Evolutionary conservation across 805 yeast genomes (phyloP).

Genomic region (Kazachstania bromeliacearum): DNA sequence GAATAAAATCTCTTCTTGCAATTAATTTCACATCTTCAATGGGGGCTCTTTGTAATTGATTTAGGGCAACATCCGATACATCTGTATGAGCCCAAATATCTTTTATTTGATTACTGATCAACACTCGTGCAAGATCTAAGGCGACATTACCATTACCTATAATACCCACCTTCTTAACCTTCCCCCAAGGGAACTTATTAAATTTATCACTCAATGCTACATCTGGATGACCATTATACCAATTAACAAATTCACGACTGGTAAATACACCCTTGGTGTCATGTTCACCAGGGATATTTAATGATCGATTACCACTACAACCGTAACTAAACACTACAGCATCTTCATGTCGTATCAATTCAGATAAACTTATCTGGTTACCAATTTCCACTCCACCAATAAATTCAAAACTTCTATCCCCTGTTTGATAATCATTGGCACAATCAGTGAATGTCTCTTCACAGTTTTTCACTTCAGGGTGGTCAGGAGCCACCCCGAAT

Average conservation of each 20-base stretch:
- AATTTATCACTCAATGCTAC: conserved; percentile 25
- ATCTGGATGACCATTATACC: conserved; percentile 91
- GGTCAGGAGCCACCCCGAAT: conserved; percentile 98
- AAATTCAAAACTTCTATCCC: conserved; percentile 39
- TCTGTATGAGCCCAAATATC: conserved; percentile 62
- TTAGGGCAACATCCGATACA: conserved; percentile 52
- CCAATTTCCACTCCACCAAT: conserved; percentile 71
- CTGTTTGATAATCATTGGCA: conserved; percentile 17
- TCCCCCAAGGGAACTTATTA: conserved; percentile 48
- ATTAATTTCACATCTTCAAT: conserved; percentile 63
- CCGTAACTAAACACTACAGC: conserved; percentile 80
- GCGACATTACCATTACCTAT: conserved; percentile 98
- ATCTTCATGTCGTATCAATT: conserved; percentile 51
- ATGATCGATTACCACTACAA: conserved; percentile 46
- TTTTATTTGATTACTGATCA: conserved; percentile 43
- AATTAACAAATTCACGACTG: conserved; percentile 82
- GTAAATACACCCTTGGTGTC: conserved; percentile 55
- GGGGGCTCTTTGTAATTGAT: conserved; percentile 39
- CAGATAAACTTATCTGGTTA: conserved; percentile 41
- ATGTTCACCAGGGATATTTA: conserved; percentile 51
- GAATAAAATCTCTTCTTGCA: conserved; percentile 78
- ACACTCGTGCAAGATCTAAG: conserved; percentile 74
- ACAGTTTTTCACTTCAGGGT: conserved; percentile 89
- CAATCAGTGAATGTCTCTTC: conserved; percentile 56
- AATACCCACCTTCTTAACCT: conserved; percentile 58